These are phyloP conservation scores for Rhododendron mucronatum DNA, from an alignment of 148 eudicot genomes.

Conservation along the genomic window DNA sequence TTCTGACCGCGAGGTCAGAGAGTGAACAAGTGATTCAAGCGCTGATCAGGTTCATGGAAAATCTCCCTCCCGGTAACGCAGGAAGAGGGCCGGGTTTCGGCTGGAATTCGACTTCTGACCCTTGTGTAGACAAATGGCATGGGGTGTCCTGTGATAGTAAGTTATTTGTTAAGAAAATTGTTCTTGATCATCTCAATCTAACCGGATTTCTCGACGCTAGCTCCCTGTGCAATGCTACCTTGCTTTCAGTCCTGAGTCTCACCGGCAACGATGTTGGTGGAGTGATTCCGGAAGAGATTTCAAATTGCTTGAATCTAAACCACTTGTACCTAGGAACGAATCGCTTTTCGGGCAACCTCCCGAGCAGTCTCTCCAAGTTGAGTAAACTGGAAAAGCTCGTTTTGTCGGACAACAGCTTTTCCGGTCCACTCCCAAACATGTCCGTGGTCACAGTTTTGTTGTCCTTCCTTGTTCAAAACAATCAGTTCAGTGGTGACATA, in stretches of 20 bases:
- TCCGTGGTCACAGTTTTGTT: constrained; percentile 32
- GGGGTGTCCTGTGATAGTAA: constrained; percentile 6
- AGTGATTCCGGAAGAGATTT: constrained; percentile 24
- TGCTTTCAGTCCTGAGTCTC: constrained; percentile 26
- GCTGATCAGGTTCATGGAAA: constrained; percentile 29
- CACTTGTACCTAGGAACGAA: constrained; percentile 36
- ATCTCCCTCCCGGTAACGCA: constrained; percentile 22
- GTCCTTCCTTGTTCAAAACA: constrained; percentile 32
- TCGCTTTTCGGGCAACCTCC: constrained; percentile 29
- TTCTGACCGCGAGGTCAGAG: constrained; percentile 15
- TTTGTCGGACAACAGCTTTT: constrained; percentile 28
- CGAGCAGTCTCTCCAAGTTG: constrained; percentile 23
- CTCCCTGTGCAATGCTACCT: constrained; percentile 19
- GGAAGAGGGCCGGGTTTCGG: constrained; percentile 14
- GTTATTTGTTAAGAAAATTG: constrained; percentile 17
- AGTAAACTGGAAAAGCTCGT: constrained; percentile 28
- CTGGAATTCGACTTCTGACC: constrained; percentile 16
- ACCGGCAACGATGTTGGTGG: constrained; percentile 28
- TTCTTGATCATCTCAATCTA: constrained; percentile 24
- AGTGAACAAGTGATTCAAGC: constrained; percentile 19
- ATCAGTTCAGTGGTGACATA: constrained; percentile 29
- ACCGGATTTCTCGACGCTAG: constrained; percentile 26
- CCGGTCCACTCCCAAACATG: constrained; percentile 32
- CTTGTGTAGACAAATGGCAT: constrained; percentile 2
- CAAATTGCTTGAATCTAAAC: constrained; percentile 22